Base-by-base conservation (phyloP, 192 early-diverging fungal species). In the Chytriomyces sp. region DNA sequence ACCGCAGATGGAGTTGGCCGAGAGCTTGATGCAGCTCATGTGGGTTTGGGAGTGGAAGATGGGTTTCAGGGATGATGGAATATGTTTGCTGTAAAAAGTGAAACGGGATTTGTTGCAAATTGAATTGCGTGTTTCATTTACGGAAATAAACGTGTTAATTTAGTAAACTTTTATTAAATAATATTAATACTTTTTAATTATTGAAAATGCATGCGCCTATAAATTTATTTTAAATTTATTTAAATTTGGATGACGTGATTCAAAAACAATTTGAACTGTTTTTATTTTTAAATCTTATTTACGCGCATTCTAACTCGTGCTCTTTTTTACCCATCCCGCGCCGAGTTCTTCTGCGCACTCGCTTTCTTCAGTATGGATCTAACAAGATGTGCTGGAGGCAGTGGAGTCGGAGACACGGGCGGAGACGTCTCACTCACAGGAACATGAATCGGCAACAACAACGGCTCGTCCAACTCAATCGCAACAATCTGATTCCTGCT, bases 1-100 rank as follows among this genome's bases (percentile, higher is more conserved):
- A 35, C 66, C 66, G 66, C 66, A 67, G 45, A 67, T 28, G 46
- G 66, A 67, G 44, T 16, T 24, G 13, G 66, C 10, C 1, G 63
- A 64, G 63, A 57, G 53, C 16, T 13, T 57, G 53, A 57, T 13
- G 28, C 63, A 64, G 28, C 63, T n/a, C 63, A 64, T 64, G 16
- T 64, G 13, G 53, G 57, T 16, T 16, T 16, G 20, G 3, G 57
- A 59, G 16, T n/a, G 13, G n/a, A n/a, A n/a, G n/a, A n/a, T 59
- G 13, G 13, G 5, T 20, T 20, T 20, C 13, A 59, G 13, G 13
- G 57, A 16, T 16, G 57, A 16, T 16, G 20, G 57, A 59, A n/a
- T 59, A 59, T n/a, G 2, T 59, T 59, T 59, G 16, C 5, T 23
- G 57, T 5, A 60, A 60, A 60, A 23, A 3, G 2, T n/a, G 18